phyloP scores from a whole-genome alignment of 2,329 filamentous ascomycete species.

The Talaromyces sp. region DNA sequence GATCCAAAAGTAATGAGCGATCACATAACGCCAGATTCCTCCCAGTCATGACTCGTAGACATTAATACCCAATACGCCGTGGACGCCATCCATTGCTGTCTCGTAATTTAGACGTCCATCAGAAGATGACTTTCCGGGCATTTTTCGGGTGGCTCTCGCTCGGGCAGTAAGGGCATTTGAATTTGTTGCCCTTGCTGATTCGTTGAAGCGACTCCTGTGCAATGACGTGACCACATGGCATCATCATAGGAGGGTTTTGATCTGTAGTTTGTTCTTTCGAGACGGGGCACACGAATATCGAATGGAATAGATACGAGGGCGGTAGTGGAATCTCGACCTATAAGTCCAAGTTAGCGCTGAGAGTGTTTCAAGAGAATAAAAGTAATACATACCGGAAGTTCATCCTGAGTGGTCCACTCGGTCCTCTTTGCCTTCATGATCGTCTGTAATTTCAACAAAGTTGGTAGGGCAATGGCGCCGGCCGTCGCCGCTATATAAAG shows the following conservation, averaged over 20 bases:
- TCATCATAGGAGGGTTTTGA: conserved; percentile 91
- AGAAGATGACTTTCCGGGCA: conserved; percentile 70
- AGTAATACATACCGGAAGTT: conserved; percentile 75
- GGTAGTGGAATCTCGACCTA: conserved; percentile 66
- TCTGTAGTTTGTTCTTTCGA: conserved; percentile 96
- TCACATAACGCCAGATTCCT: neutral
- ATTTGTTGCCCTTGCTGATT: conserved; percentile 73
- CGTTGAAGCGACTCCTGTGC: conserved; percentile 78
- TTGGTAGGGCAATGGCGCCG: conserved; percentile 85
- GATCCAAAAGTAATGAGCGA: neutral
- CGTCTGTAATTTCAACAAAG: conserved; percentile 79
- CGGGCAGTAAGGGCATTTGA: conserved; percentile 97
- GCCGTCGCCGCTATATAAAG: conserved; percentile 91
- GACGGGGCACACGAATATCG: conserved; percentile 96
- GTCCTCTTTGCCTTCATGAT: conserved; percentile 88
- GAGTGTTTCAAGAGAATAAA: conserved; percentile 12
- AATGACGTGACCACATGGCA: conserved; percentile 92
- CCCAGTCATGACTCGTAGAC: conserved; percentile 10
- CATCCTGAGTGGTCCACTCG: conserved; percentile 90
- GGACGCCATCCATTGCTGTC: conserved; percentile 6
- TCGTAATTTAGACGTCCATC: conserved; percentile 24
- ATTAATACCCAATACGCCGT: conserved; percentile 12
- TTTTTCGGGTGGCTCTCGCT: conserved; percentile 76
- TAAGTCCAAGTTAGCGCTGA: neutral
- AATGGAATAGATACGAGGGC: conserved; percentile 73